Percentiles rank a stretch among this genome's conserved stretches.
Conservation (phyloP, 768 basidiomycete species). For the Zangia roseola region DNA sequence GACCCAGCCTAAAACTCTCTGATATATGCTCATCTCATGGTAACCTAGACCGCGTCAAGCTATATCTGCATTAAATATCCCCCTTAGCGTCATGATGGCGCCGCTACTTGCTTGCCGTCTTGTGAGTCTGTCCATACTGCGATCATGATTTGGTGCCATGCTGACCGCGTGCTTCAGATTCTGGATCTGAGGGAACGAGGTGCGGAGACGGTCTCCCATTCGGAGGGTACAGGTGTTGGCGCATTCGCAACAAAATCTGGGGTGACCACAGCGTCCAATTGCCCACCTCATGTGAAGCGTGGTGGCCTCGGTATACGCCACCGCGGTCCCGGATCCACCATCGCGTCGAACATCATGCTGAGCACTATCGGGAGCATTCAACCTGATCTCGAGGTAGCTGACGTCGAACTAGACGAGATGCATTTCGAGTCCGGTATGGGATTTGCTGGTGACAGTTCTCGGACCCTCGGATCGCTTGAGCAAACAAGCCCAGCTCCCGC, state of each 20-base stretch:
- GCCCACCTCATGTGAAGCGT: conserved; percentile 23
- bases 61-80: conserved; percentile 82
- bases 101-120: conserved; percentile 79
- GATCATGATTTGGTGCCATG: background rate
- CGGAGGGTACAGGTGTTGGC: conserved; percentile 66
- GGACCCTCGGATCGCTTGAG: conserved; percentile 31
- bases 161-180: conserved; percentile 49
- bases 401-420: conserved; percentile 57
- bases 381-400: conserved; percentile 50
- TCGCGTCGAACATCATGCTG: conserved; percentile 60
- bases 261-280: conserved; percentile 25
- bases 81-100: conserved; percentile 80
- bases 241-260: conserved; percentile 66
- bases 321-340: conserved; percentile 51
- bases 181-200: conserved; percentile 81
- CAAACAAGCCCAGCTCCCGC: conserved; percentile 52
- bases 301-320: conserved; percentile 44
- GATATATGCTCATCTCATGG: conserved; percentile 11
- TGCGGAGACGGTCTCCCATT: conserved; percentile 74
- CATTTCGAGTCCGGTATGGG: conserved; percentile 51
- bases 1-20: conserved; percentile 17
- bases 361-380: conserved; percentile 64
- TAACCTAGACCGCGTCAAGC: conserved; percentile 67
- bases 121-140: conserved; percentile 35
- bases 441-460: conserved; percentile 45